Conservation (phyloP, 371 early-diverging fungal genomes). For the Nematocida parisii region DNA sequence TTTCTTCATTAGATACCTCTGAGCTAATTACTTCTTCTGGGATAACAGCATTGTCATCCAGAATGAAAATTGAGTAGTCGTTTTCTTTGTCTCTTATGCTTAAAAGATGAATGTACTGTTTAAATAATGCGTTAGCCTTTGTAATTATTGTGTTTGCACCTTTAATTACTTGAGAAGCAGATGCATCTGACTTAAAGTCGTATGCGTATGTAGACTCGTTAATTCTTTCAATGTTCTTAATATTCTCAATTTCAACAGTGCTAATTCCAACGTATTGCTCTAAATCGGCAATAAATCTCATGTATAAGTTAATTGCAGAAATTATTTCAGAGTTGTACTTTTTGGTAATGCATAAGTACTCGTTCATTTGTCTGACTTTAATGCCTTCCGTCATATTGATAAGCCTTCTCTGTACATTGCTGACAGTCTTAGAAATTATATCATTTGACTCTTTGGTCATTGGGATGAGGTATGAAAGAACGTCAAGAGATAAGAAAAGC, state of each 20-base stretch:
- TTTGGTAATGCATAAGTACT: conserved; percentile 22
- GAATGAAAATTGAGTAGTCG: neutral
- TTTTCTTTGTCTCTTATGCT: neutral
- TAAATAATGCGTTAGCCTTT: neutral
- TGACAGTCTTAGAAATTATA: neutral
- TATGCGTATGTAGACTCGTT: conserved; percentile 31
- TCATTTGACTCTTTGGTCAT: conserved; percentile 1
- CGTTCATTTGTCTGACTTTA: conserved; percentile 1
- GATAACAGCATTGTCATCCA: neutral
- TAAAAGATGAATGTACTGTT: conserved; percentile 14
- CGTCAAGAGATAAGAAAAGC: conserved; percentile 16
- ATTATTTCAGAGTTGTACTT: conserved; percentile 25
- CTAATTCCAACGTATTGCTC: conserved; percentile 35
- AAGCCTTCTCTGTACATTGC: neutral
- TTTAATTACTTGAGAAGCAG: neutral
- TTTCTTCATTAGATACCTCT: neutral
- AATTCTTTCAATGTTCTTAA: conserved; percentile 19
- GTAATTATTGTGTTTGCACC: neutral
- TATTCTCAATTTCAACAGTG: neutral
- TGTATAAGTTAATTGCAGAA: conserved; percentile 18
- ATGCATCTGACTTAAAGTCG: neutral
- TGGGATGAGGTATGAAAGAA: conserved; percentile 27
- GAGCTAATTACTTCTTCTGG: neutral
- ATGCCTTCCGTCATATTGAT: neutral
- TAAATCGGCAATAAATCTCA: conserved; percentile 35